phyloP scores from a whole-genome alignment of 169 alveolate species.

The Babesia caballi region DNA sequence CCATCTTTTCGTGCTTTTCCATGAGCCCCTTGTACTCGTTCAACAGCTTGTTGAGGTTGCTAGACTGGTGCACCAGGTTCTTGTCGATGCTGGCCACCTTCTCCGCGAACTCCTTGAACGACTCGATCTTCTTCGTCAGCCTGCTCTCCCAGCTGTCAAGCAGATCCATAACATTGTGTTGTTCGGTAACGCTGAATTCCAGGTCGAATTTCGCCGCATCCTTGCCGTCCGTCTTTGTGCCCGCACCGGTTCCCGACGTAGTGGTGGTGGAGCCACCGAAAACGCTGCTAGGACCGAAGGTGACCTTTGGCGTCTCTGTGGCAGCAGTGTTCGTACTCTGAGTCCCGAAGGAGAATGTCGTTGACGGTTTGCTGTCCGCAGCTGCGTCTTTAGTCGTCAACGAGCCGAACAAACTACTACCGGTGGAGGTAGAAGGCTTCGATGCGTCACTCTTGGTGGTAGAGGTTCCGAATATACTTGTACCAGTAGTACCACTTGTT shows the following conservation, averaged over 20 bases:
- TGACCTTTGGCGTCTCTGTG: background rate
- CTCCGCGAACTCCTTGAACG: constrained; percentile 55
- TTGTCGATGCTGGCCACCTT: constrained; percentile 52
- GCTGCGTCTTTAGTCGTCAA: background rate
- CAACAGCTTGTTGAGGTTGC: constrained; percentile 40
- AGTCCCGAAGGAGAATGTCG: background rate
- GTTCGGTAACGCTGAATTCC: constrained; percentile 55
- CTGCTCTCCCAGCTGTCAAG: constrained; percentile 59
- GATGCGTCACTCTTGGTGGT: background rate
- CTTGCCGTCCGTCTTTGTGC: constrained; percentile 8
- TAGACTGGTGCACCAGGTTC: constrained; percentile 41
- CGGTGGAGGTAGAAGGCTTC: background rate
- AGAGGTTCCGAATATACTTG: background rate
- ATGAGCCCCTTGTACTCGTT: constrained; percentile 28
- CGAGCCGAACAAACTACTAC: background rate
- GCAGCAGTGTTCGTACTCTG: background rate
- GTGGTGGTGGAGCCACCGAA: background rate
- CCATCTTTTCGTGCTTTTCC: constrained; percentile 62
- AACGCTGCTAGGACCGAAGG: background rate
- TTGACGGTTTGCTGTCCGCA: background rate
- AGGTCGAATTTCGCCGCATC: constrained; percentile 11
- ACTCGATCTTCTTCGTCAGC: constrained; percentile 36
- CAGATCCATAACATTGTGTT: constrained; percentile 38
- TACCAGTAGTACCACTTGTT: background rate
- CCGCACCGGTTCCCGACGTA: background rate